These are phyloP conservation scores for Orobanche coerulescens DNA, from an alignment of 257 asterid genomes.

Conservation along the genomic window DNA sequence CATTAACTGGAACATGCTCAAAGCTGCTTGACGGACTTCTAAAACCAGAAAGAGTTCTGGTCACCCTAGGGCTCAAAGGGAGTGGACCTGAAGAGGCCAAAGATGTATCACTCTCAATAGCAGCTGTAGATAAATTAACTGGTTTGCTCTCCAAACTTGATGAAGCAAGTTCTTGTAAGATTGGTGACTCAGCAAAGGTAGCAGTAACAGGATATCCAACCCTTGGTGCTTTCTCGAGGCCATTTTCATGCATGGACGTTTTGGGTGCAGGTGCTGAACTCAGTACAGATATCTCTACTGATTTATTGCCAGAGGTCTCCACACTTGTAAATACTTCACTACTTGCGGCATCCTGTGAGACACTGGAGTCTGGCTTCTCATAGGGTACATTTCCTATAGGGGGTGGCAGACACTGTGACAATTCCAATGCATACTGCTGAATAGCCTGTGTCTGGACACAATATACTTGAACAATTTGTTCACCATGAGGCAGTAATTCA, in stretches of 20 bases:
- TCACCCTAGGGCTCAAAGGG: conserved; percentile 59
- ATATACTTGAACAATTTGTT: conserved; percentile 69
- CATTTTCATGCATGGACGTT: conserved; percentile 30
- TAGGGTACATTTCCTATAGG: conserved; percentile 38
- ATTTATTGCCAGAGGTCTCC: conserved; percentile 38
- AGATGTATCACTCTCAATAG: conserved; percentile 30
- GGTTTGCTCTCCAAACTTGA: conserved; percentile 36
- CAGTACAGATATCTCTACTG: conserved; percentile 34
- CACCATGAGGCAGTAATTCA: conserved; percentile 56
- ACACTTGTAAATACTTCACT: conserved; percentile 32
- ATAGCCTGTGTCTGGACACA: conserved; percentile 88
- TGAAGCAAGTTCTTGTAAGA: conserved; percentile 32
- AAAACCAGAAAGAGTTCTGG: conserved; percentile 51
- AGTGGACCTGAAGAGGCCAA: conserved; percentile 46
- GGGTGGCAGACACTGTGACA: conserved; percentile 71
- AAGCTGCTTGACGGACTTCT: conserved; percentile 40
- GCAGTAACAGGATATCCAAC: conserved; percentile 30
- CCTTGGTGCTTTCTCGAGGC: conserved; percentile 33
- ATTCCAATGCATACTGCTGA: conserved; percentile 80
- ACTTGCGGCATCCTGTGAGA: conserved; percentile 31
- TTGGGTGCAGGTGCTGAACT: conserved; percentile 44
- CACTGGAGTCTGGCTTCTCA: conserved; percentile 50
- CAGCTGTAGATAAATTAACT: conserved; percentile 24
- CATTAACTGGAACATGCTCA: conserved; percentile 28
- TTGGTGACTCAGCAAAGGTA: conserved; percentile 34